Evolutionary conservation across 2,329 filamentous ascomycete species (phyloP).

Genomic region (Clarireedia monteithiana): DNA sequence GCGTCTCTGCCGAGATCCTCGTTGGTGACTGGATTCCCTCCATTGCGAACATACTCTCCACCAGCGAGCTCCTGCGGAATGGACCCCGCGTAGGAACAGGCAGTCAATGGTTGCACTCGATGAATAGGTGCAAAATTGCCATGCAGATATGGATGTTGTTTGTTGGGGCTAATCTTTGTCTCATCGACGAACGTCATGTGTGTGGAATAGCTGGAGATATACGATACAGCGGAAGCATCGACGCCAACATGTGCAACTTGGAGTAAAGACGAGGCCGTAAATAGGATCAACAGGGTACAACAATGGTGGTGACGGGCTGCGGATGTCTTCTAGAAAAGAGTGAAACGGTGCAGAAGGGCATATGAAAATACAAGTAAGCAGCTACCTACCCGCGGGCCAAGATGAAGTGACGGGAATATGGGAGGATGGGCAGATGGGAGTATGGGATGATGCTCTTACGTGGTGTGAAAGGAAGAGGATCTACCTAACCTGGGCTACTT

Average conservation of each 20-base stretch:
- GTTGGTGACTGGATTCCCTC: conserved; percentile 59
- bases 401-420: no score
- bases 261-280: no score
- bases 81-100: conserved; percentile 47
- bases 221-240: not conserved
- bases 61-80: conserved; percentile 60
- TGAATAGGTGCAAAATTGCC: conserved; percentile 65
- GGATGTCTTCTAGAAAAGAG: not conserved
- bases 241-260: not conserved
- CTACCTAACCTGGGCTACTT: no score
- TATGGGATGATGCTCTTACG: no score
- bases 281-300: no score
- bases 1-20: conserved; percentile 52
- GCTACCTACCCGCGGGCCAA: no score
- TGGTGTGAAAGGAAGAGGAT: no score
- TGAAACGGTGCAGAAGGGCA: no score
- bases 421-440: no score
- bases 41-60: conserved; percentile 66
- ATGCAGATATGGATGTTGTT: conserved; percentile 41
- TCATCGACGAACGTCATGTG: conserved; percentile 20
- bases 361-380: no score
- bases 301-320: not conserved
- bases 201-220: conserved; percentile 18
- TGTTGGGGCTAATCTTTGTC: conserved; percentile 17
- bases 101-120: conserved; percentile 44